phyloP scores from a whole-genome alignment of 2,329 filamentous ascomycete species.

The Cladosporium austrohemisphaericum region DNA sequence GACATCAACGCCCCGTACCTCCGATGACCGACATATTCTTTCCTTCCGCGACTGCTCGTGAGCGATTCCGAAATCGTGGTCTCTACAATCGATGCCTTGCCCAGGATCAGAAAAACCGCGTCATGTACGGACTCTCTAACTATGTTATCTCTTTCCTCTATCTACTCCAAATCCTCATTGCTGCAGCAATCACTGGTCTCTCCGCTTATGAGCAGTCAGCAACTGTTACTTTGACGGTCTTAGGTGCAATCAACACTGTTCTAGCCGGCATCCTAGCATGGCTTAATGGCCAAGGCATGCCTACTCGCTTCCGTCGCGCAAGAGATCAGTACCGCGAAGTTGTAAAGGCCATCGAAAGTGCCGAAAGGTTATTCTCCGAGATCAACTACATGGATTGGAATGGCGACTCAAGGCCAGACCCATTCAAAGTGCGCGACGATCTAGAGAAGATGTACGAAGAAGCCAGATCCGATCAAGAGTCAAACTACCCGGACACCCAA shows the following conservation, averaged over 20 bases:
- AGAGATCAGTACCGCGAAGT: constrained; percentile 19
- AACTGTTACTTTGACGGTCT: constrained; percentile 10
- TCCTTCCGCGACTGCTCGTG: constrained; percentile 4
- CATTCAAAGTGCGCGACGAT: constrained; percentile 9
- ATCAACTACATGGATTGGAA: constrained; percentile 14
- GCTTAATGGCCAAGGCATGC: constrained; percentile 20
- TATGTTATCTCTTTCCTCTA: constrained; percentile 17
- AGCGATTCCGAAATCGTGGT: constrained; percentile 5
- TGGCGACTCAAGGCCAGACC: constrained; percentile 8
- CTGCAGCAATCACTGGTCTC: constrained; percentile 18
- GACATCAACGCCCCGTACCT: constrained; percentile 7
- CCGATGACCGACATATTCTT: constrained; percentile 10
- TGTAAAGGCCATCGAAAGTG: constrained; percentile 15
- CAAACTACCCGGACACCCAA: constrained; percentile 18
- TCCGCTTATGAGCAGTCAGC: constrained; percentile 14
- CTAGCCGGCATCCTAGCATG: constrained; percentile 19
- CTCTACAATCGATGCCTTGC: constrained; percentile 5
- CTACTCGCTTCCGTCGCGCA: constrained; percentile 15
- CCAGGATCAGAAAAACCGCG: constrained; percentile 7
- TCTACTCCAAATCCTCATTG: constrained; percentile 18
- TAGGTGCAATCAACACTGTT: constrained; percentile 20
- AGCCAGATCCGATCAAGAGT: constrained; percentile 14
- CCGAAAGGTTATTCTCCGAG: constrained; percentile 15
- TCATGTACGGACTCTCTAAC: constrained; percentile 15
- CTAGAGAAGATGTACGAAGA: constrained; percentile 17